A percentile compares a stretch with the other conserved stretches of the same genome.
These are phyloP conservation scores for Thielaviopsis populi DNA, from an alignment of 2,329 filamentous ascomycete genomes.

Conservation along the genomic window DNA sequence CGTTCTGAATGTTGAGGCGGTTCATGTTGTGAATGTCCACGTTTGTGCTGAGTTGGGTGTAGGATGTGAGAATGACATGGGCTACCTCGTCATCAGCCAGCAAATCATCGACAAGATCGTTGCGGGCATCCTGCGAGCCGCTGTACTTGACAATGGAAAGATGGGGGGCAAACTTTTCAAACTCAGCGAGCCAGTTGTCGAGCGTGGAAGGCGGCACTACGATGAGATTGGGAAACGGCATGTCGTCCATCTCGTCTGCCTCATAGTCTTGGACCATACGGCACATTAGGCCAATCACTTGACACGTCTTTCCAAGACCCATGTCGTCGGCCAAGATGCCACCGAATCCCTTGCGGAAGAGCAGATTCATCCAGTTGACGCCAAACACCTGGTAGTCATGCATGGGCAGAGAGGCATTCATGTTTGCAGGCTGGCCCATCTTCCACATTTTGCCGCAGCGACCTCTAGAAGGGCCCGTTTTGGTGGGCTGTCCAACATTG, in stretches of 20 bases:
- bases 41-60: constrained; percentile 40
- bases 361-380: constrained; percentile 80
- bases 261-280: constrained; percentile 57
- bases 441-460: constrained; percentile 10
- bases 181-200: constrained; percentile 91
- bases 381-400: constrained; percentile 92
- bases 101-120: constrained; percentile 48
- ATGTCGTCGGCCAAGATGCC: constrained; percentile 96
- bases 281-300: constrained; percentile 83
- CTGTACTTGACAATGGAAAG: constrained; percentile 58
- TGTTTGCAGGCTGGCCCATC: constrained; percentile 52
- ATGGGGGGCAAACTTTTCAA: constrained; percentile 67
- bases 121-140: constrained; percentile 52
- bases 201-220: constrained; percentile 87
- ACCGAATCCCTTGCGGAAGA: constrained; percentile 65
- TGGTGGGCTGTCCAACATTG: constrained; percentile 27
- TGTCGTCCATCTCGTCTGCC: constrained; percentile 21
- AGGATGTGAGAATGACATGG: constrained; percentile 44
- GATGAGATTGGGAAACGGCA: constrained; percentile 60
- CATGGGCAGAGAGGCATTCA: constrained; percentile 61
- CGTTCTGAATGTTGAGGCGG: constrained; percentile 34
- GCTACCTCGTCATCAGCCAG: constrained; percentile 39
- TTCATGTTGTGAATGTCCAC: constrained; percentile 38
- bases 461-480: constrained; percentile 18
- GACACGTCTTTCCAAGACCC: constrained; percentile 91